Evolutionary conservation across 257 asterid species (phyloP), one percentile per base, ranked within the genome.

Genomic region (Cynanchum wilfordii): DNA sequence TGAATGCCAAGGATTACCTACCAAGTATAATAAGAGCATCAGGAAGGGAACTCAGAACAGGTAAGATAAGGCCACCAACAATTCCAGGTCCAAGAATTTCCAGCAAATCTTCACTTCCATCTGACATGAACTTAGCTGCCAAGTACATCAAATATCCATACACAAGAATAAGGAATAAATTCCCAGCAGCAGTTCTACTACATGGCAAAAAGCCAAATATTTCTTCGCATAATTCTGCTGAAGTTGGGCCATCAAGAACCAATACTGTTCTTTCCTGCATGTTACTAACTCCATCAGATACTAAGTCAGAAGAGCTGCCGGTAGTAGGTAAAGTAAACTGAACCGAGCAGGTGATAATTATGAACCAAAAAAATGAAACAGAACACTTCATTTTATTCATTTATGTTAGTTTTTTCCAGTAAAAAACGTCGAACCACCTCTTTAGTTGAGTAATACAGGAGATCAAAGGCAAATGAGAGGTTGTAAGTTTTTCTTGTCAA

Each of bases 51-150:
- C 91, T 85, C 13, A 89, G 89, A 9, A 89, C 12, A 70, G 89
- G 96, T 73, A 89, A 82, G 84, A 89, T 58, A 42, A 91, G 86
- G 22, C 79, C 89, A 56, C 96, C 96, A 27, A 89, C 74, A 1
- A 89, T 77, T 3, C 89, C 84, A 0, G 96, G 91, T 1, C 96
- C 96, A 11, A 82, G 82, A 8, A 86, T 81, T 42, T 77, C 81
- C 68, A 83, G 87, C 59, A 89, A 82, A n/a, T 82, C 73, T 19
- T 89, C 82, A 17, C 92, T 85, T 24, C 96, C 96, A 47, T 30
- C 80, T 3, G 81, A 90, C 0, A 85, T 82, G 25, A 77, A 89
- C 38, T 30, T 80, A 16, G 87, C 89, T 2, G 87, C 88, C 3
- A 75, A 2, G 8, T 84, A 85, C 44, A 85, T 86, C 72, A 87